phyloP scores from a whole-genome alignment of 176 grass and related monocot species.

The Musa schizocarpa region DNA sequence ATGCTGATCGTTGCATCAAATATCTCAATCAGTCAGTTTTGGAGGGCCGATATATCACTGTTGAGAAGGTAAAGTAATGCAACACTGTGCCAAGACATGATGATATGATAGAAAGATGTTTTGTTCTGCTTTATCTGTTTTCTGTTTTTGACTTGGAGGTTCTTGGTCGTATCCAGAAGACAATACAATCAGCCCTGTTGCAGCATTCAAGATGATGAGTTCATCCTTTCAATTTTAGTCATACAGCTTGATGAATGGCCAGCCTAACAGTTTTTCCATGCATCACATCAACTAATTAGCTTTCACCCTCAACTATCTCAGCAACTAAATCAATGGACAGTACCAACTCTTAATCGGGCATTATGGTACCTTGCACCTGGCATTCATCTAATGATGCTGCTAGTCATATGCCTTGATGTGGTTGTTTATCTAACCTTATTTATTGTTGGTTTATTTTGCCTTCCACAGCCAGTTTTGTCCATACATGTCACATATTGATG shows the following conservation, averaged over 20 bases:
- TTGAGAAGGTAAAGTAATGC: background rate
- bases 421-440: background rate
- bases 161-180: conserved; percentile 2
- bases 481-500: background rate
- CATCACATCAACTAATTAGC: conserved; percentile 13
- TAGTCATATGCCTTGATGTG: background rate
- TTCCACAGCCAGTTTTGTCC: too few relatives aligned
- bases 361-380: conserved; percentile 9
- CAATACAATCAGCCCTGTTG: background rate
- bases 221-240: conserved; percentile 12
- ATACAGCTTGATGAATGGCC: conserved; percentile 12
- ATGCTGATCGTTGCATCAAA: conserved; percentile 5
- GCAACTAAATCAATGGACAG: conserved; percentile 5
- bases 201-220: conserved; percentile 13
- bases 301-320: conserved; percentile 8
- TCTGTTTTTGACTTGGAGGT: background rate
- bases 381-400: conserved; percentile 3
- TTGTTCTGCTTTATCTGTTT: background rate
- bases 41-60: conserved; percentile 17
- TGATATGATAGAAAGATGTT: background rate
- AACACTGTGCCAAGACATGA: background rate
- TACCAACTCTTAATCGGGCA: conserved; percentile 3
- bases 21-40: conserved; percentile 13
- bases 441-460: background rate
- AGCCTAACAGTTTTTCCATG: conserved; percentile 1